Conservation (phyloP, 139 green algal species). For the Pleodorina starrii region DNA sequence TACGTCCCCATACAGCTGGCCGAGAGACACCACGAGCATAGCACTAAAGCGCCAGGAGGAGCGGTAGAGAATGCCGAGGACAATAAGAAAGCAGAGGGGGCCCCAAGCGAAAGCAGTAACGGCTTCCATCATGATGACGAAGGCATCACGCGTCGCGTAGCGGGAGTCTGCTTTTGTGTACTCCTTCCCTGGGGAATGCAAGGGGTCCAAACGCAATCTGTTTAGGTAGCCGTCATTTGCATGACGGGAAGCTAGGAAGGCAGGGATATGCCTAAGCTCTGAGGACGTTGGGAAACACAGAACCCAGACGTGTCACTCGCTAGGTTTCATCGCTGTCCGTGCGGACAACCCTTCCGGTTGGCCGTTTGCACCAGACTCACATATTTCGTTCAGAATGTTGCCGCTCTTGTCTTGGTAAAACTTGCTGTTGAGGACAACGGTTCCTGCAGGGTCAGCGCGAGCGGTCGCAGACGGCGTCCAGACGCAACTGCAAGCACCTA, state of each 20-base stretch:
- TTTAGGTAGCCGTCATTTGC: no score
- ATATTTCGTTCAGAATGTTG: slow-evolving; percentile 86
- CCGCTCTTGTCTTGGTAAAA: slow-evolving; percentile 81
- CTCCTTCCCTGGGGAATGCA: slow-evolving; percentile 85
- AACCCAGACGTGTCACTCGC: no score
- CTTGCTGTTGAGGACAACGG: slow-evolving; percentile 76
- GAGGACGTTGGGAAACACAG: no score
- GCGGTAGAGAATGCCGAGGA: slow-evolving; percentile 68
- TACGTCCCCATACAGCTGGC: slow-evolving; percentile 93
- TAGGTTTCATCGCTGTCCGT: no score
- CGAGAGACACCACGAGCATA: slow-evolving; percentile 83
- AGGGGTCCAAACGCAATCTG: no score
- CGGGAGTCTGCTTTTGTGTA: slow-evolving; percentile 92
- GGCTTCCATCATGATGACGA: slow-evolving; percentile 88
- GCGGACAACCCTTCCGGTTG: no score
- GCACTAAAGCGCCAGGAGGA: slow-evolving; percentile 76
- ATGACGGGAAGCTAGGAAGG: no score
- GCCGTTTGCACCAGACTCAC: slow-evolving; percentile 62
- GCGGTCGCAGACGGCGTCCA: not conserved
- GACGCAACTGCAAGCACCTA: slow-evolving; percentile 24
- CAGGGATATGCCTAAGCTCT: no score
- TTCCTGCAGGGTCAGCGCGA: slow-evolving; percentile 53
- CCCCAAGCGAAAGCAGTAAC: slow-evolving; percentile 89
- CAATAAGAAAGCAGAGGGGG: slow-evolving; percentile 77
- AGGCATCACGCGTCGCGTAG: slow-evolving; percentile 90